These are phyloP conservation scores for Acanthamoeba royreba DNA, from an alignment of 208 protist species.

Conservation along the genomic window DNA sequence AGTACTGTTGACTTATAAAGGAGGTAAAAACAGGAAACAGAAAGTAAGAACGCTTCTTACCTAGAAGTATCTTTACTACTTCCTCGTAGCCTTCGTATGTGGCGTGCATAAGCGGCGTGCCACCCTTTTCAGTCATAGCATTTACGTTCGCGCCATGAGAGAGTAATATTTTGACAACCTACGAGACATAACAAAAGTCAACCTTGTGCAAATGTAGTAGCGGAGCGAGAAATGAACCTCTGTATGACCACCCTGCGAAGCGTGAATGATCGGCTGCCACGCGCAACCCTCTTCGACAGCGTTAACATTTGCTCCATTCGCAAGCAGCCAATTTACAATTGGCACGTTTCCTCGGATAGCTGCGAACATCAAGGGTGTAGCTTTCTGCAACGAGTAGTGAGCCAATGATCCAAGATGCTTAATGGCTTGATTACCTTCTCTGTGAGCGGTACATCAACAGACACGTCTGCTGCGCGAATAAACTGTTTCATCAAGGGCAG, in stretches of 20 bases:
- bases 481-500: not conserved
- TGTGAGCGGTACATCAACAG: not conserved
- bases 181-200: no score
- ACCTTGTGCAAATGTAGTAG: no score
- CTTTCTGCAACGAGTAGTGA: no score
- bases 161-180: not conserved
- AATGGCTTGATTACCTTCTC: not conserved
- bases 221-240: not conserved
- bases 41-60: no score
- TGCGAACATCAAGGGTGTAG: not conserved
- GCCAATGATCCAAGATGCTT: no score
- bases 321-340: not conserved
- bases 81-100: not conserved
- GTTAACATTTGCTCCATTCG: not conserved
- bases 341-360: not conserved
- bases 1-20: no score
- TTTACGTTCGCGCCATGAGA: not conserved
- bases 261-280: constrained; percentile 3
- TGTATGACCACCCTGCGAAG: not conserved
- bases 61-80: not conserved
- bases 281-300: not conserved
- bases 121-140: not conserved
- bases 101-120: not conserved
- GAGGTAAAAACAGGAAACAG: not conserved
- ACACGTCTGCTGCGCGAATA: not conserved